A percentile compares a stretch with the other conserved stretches of the same genome.
These are phyloP conservation scores for Aspergillus sparsus DNA, from an alignment of 495 filamentous ascomycete species.

Conservation along the genomic window DNA sequence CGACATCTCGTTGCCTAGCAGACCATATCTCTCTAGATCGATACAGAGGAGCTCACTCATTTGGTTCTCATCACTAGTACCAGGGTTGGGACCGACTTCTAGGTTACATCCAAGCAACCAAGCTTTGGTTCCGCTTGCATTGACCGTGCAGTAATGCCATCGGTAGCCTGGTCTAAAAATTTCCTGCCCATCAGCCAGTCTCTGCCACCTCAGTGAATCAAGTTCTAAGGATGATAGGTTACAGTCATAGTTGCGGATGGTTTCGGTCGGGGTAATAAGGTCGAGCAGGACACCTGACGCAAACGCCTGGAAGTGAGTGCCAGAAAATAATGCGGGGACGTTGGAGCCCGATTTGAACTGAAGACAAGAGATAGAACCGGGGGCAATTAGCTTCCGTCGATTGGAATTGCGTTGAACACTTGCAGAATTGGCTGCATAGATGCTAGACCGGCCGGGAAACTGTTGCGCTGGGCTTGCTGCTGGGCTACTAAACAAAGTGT, in stretches of 20 bases:
- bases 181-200: conserved; percentile 87
- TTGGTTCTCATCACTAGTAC: conserved; percentile 72
- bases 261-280: conserved; percentile 88
- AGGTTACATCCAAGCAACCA: conserved; percentile 93
- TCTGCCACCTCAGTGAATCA: conserved; percentile 85
- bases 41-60: conserved; percentile 91
- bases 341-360: conserved; percentile 87
- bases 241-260: conserved; percentile 80
- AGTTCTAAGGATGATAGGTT: conserved; percentile 87
- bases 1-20: conserved; percentile 76
- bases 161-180: conserved; percentile 84
- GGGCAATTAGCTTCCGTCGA: conserved; percentile 69
- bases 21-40: conserved; percentile 80
- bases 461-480: conserved; percentile 42
- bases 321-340: conserved; percentile 82
- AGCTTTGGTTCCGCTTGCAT: conserved; percentile 88
- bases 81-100: conserved; percentile 56
- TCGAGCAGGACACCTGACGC: conserved; percentile 91
- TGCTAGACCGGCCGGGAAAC: conserved; percentile 58
- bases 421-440: conserved; percentile 86
- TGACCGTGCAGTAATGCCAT: conserved; percentile 97
- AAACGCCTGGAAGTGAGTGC: conserved; percentile 92
- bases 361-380: conserved; percentile 85
- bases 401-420: conserved; percentile 78
- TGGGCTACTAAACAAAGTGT: conserved; percentile 43